A percentile compares a stretch with the other conserved stretches of the same genome.
Evolutionary conservation across 2,329 filamentous ascomycete genomes (phyloP).

Genomic region (Sporothrix inflata): DNA sequence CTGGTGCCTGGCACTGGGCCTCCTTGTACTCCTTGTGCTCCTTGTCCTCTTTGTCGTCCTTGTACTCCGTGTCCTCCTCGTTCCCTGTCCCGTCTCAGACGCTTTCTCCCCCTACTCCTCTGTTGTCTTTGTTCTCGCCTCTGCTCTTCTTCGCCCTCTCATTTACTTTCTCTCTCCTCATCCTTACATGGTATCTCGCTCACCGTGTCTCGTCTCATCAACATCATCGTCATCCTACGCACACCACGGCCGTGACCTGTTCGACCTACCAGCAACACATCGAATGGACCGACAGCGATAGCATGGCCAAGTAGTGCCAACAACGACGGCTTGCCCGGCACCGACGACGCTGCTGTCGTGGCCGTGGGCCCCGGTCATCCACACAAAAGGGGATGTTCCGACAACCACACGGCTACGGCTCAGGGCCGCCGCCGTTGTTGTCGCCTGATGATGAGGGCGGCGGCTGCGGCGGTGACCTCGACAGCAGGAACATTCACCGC

Average conservation of each 20-base stretch:
- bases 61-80: neutral
- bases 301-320: slow-evolving; percentile 12
- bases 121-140: neutral
- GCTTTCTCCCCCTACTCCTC: neutral
- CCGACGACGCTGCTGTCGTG: neutral
- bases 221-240: neutral
- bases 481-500: slow-evolving; percentile 1
- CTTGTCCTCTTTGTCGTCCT: neutral
- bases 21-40: neutral
- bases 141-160: neutral
- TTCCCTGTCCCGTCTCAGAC: slow-evolving; percentile 4
- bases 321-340: neutral
- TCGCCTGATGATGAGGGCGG: neutral
- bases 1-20: slow-evolving; percentile 16
- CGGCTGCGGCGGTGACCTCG: slow-evolving; percentile 9
- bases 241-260: neutral
- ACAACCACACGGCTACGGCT: slow-evolving; percentile 9
- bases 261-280: neutral
- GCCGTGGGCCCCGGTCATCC: slow-evolving; percentile 1
- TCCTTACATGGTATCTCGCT: neutral
- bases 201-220: neutral
- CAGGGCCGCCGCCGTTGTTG: slow-evolving; percentile 16
- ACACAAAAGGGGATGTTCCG: slow-evolving; percentile 8
- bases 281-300: slow-evolving; percentile 13
- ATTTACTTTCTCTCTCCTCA: neutral